Evolutionary conservation across 1,284 basidiomycete genomes (phyloP), one percentile per base, ranked within the genome.

Genomic region (Ustilago hordei): DNA sequence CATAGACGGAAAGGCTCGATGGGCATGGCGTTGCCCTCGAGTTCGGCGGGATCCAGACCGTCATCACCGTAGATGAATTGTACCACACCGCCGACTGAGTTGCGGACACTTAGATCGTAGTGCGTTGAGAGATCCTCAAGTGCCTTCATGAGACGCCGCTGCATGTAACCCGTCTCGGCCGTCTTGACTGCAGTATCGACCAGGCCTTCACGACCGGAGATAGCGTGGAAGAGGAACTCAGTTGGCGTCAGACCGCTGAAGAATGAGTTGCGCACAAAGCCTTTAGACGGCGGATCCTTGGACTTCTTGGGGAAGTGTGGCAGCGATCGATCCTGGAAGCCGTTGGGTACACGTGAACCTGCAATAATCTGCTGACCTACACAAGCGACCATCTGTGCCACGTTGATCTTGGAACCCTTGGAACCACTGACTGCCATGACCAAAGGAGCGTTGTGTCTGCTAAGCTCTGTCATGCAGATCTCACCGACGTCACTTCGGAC

Each of bases 161-260:
- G 94, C 96, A 99, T 99, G 88, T 99, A 99, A 48, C 97, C 97
- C 1, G 97, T 99, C 87, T 99, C 97, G 19, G 97, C 97, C 0
- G 97, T 99, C 88, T 99, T 99, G 87, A 99, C 97, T 31, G 97
- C 97, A 0, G 97, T 99, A 88, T 99, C 97, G 84, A 99, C 96
- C 53, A 99, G 88, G 88, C 97, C 97, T 88, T 99, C 97, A 86
- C 97, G 92, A 79, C 97, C 97, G 28, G 96, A 98, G 82, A 99
- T 98, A 70, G 95, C 97, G 88, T 99, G 97, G 89, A 99, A 99
- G 63, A 99, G 87, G 88, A 99, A 99, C 85, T 99, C 97, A 12
- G 96, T 96, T 0, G 97, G 94, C 0, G 91, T 90, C n/a, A 99
- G 89, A 39, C 97, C 97, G 8, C 92, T 92, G 88, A 93, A 99